Evolutionary conservation across 257 asterid genomes (phyloP), one percentile per base, ranked within the genome.

Genomic region (Plectranthus barbatus): DNA sequence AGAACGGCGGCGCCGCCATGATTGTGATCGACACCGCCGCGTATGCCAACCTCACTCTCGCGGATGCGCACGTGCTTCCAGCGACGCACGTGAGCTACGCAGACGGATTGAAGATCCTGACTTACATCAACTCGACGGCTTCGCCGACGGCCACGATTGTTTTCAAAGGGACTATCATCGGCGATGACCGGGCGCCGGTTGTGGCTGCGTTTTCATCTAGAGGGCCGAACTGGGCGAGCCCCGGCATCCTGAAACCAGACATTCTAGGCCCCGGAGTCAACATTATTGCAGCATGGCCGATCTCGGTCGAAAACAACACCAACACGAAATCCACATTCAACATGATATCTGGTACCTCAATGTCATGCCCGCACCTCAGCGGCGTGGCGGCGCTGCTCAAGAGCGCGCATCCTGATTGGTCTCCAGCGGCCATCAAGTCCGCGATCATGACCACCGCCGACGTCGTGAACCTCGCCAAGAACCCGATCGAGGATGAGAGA

Each of bases 291-390:
- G 82, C 79, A 0, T 77, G 84, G 81, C 80, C 80, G 3, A 1
- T 23, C 7, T 77, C 82, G 0, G 42, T 78, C 2, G 82, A 76
- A 13, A 72, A 74, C 15, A 60, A 45, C 1, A 60, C 70, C 5
- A 47, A 66, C 33, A 40, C 81, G 4, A 65, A 56, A 24, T 41
- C 74, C 0, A 70, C 57, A 6, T 62, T 62, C 60, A 82, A 76
- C 26, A 52, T 85, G 0, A 3, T 72, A 1, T 85, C 89, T 0
- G 93, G 93, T 0, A 62, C 68, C 34, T 62, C 68, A 1, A 62
- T 62, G 81, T 20, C 86, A 78, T 13, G 53, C 74, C 52, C 81
- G 86, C 84, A 73, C n/a, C n/a, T n/a, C n/a, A n/a, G n/a, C n/a
- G n/a, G n/a, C n/a, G n/a, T n/a, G n/a, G n/a, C n/a, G n/a, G n/a